Base-by-base conservation (phyloP, 179 eudicot genomes). In the Silene noctiflora region DNA sequence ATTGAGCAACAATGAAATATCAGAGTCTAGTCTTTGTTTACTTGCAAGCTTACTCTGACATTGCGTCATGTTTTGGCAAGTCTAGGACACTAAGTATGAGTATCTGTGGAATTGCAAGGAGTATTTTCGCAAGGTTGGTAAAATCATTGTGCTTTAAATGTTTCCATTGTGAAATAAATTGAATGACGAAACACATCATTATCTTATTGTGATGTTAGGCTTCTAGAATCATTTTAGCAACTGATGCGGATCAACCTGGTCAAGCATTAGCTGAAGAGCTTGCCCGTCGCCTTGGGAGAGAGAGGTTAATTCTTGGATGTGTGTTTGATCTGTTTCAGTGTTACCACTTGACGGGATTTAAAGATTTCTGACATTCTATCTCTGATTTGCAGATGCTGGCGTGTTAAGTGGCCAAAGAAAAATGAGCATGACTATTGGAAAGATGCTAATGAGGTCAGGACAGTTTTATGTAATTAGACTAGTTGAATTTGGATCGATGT, bases 211-310 rank as follows among this genome's bases (percentile, higher is more conserved):
- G 73, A 19, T 77, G 59, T 20, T 66, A 95, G 99, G 97, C 97
- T 66, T 87, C 97, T 75, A 90, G 99, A 81, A 93, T 95, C 75
- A 95, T 93, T 76, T 89, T 95, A 74, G 99, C 99, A 39, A 95
- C 99, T 71, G 99, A 95, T 80, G 95, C 81, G 29, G 99, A 95
- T 86, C 59, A 79, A 71, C 97, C 99, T 74, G 97, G 99, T 71
- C 97, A 93, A 85, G 99, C 97, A 82, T 87, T 95, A 81, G 96
- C 99, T 67, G 97, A 93, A 84, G 99, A 95, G 79, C 89, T 95
- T 83, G 97, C 99, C 70, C 93, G 99, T n/a, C 97, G 99, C 76
- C 84, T 95, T 68, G 99, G 99, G 70, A 90, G 91, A 84, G 99
- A 93, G 78, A 95, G 96, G 99, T 95, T 64, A 62, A 19, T 39